Base-by-base conservation (phyloP, 139 green algal genomes). In the Chlamydomonas asymmetrica region DNA sequence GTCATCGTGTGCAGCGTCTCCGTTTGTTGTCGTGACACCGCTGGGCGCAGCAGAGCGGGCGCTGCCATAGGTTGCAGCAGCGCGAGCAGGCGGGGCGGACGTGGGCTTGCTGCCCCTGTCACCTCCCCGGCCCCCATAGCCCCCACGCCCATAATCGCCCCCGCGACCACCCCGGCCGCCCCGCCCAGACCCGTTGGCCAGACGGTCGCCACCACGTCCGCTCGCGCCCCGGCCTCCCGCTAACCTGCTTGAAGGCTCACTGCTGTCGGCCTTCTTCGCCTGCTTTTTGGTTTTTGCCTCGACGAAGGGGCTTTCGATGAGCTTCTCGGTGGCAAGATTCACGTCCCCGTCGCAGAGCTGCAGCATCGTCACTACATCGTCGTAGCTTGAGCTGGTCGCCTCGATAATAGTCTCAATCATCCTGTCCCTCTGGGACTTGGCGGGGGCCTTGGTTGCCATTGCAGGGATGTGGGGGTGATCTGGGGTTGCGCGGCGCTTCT, bases 391-490 rank as follows among this genome's bases (percentile, higher is more conserved):
- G 7, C 76, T 72, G 0, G 81, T 87, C 25, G 54, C 72, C 67
- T 83, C 81, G 63, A 82, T 81, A 66, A 87, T 84, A 34, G 66
- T 56, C 54, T 84, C 81, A 9, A 87, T 41, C 31, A 85, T 62
- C 70, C 81, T 84, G 61, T 64, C 67, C 3, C n/a, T n/a, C n/a
- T n/a, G n/a, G n/a, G n/a, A n/a, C n/a, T n/a, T n/a, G n/a, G n/a
- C n/a, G n/a, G n/a, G n/a, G n/a, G n/a, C n/a, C n/a, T n/a, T n/a
- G n/a, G n/a, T n/a, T n/a, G n/a, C n/a, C n/a, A n/a, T n/a, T n/a
- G n/a, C n/a, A n/a, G n/a, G n/a, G n/a, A n/a, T n/a, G n/a, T n/a
- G n/a, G n/a, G n/a, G n/a, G n/a, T n/a, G n/a, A n/a, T n/a, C n/a
- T n/a, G n/a, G n/a, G n/a, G n/a, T n/a, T n/a, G n/a, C n/a, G n/a